phyloP scores from a whole-genome alignment of 345 rosid genomes.

The Capsella bursapastoris region DNA sequence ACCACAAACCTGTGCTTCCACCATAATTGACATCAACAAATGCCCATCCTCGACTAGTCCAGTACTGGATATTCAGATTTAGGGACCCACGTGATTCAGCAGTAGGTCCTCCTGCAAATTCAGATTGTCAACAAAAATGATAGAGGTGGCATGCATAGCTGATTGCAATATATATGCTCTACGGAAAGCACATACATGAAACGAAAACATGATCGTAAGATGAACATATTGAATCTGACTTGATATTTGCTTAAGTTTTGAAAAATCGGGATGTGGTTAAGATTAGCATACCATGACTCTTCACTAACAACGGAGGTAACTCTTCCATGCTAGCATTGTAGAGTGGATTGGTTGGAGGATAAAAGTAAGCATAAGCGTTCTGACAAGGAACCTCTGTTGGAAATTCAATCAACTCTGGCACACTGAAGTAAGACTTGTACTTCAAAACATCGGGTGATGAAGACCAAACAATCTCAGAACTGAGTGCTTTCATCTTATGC shows the following conservation, averaged over 20 bases:
- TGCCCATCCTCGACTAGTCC: slow-evolving; percentile 99
- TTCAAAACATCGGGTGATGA: slow-evolving; percentile 76
- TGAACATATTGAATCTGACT: slow-evolving; percentile 11
- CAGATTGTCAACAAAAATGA: slow-evolving; percentile 20
- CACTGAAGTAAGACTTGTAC: slow-evolving; percentile 71
- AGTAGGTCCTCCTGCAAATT: slow-evolving; percentile 89
- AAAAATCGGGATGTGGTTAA: not conserved
- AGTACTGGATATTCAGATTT: slow-evolving; percentile 79
- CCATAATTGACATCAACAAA: slow-evolving; percentile 95
- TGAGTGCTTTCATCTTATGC: slow-evolving; percentile 49
- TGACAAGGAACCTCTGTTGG: slow-evolving; percentile 87
- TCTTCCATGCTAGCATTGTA: slow-evolving; percentile 71
- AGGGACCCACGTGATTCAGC: slow-evolving; percentile 74
- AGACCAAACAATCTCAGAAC: slow-evolving; percentile 81
- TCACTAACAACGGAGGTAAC: slow-evolving; percentile 82
- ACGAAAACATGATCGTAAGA: slow-evolving; percentile 1
- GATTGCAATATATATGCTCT: not conserved
- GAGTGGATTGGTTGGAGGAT: slow-evolving; percentile 76
- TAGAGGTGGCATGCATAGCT: slow-evolving; percentile 12
- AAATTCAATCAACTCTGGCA: slow-evolving; percentile 87
- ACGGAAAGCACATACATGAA: not conserved
- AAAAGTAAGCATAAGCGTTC: slow-evolving; percentile 85
- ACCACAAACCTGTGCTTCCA: slow-evolving; percentile 94
- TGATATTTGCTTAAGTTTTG: not conserved
- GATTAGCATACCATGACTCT: slow-evolving; percentile 81